phyloP scores from a whole-genome alignment of 371 early-diverging fungal genomes.

The Mortierella sp. region DNA sequence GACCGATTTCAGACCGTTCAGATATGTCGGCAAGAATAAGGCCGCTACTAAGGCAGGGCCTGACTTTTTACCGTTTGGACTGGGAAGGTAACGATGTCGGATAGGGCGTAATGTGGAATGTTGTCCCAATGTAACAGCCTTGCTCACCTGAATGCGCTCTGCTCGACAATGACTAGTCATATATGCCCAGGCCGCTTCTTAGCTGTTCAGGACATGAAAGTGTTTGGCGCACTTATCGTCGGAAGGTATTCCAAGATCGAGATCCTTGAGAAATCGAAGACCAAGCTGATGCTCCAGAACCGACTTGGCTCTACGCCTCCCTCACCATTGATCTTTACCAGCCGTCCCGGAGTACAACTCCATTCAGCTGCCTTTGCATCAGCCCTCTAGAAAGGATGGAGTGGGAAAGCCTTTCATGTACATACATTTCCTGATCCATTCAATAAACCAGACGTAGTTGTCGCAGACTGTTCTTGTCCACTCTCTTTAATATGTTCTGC shows the following conservation, averaged over 20 bases:
- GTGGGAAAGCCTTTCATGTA: no score
- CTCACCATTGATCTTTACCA: not conserved
- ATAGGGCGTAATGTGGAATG: not conserved
- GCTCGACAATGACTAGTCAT: slow-evolving; percentile 29
- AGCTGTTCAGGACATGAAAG: slow-evolving; percentile 44
- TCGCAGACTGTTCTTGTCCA: no score
- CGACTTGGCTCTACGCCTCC: not conserved
- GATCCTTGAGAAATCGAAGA: slow-evolving; percentile 3
- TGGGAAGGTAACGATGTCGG: slow-evolving; percentile 55
- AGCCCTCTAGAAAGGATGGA: no score
- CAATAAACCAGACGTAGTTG: no score
- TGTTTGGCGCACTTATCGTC: slow-evolving; percentile 24
- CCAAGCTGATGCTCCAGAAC: not conserved
- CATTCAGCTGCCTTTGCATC: not conserved
- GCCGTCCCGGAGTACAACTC: not conserved
- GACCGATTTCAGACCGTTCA: slow-evolving; percentile 56
- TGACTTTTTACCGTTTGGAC: slow-evolving; percentile 61
- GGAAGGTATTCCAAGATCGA: slow-evolving; percentile 32
- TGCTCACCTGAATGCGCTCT: slow-evolving; percentile 2
- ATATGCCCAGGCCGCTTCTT: slow-evolving; percentile 58
- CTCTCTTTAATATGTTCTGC: no score
- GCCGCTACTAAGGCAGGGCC: slow-evolving; percentile 52
- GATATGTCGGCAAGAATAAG: slow-evolving; percentile 57
- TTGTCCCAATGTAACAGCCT: no score
- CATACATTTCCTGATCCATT: no score